Evolutionary conservation across 2,329 filamentous ascomycete species (phyloP).

Genomic region (Tricladium varicosporioides): DNA sequence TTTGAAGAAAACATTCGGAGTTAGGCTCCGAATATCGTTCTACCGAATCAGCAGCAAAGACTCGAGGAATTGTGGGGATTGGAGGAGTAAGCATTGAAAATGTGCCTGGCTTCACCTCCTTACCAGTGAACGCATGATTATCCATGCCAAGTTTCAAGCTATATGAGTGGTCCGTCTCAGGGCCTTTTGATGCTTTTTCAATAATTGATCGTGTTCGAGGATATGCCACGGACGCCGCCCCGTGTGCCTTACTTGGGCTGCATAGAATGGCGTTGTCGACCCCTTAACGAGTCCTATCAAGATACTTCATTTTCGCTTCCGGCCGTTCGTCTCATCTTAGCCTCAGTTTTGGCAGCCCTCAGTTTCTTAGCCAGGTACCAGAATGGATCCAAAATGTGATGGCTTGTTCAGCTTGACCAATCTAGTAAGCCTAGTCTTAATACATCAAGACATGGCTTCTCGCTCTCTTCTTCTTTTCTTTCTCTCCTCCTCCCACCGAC

Average conservation of each 20-base stretch:
- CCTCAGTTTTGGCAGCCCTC: not conserved
- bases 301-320: not conserved
- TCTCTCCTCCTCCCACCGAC: slow-evolving; percentile 15
- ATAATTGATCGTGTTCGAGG: not conserved
- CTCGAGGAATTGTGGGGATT: no score
- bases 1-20: no score
- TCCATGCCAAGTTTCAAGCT: not conserved
- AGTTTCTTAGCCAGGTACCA: slow-evolving; percentile 2
- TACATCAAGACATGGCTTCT: slow-evolving; percentile 21
- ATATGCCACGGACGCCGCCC: not conserved
- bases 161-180: not conserved
- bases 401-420: not conserved
- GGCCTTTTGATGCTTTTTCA: not conserved
- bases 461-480: slow-evolving; percentile 14
- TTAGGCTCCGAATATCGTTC: no score
- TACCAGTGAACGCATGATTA: no score
- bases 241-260: not conserved
- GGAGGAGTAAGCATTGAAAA: no score
- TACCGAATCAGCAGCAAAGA: no score
- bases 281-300: slow-evolving; percentile 8
- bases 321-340: not conserved
- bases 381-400: not conserved
- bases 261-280: not conserved
- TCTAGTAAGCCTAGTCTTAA: not conserved
- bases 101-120: no score